Percentiles rank a stretch among this genome's conserved stretches.
phyloP scores from a whole-genome alignment of 805 yeast species.

The Pichia insulana region DNA sequence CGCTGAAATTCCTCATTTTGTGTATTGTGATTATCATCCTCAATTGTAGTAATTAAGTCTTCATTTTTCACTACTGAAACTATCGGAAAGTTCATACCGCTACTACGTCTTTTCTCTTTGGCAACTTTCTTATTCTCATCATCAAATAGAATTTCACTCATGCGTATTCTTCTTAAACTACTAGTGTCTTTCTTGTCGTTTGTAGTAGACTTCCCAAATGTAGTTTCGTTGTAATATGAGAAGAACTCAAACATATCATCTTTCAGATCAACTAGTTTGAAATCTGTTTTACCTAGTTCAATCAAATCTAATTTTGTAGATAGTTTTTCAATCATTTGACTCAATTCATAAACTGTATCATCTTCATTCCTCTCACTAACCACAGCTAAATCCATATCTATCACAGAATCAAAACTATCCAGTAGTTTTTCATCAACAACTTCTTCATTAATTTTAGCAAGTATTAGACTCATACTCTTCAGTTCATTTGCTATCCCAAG shows the following conservation, averaged over 20 bases:
- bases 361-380: slow-evolving; percentile 18
- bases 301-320: slow-evolving; percentile 15
- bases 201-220: background rate
- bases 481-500: slow-evolving; percentile 3
- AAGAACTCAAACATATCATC: slow-evolving; percentile 11
- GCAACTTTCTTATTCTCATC: slow-evolving; percentile 1
- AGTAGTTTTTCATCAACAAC: slow-evolving; percentile 8
- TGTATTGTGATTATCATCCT: background rate
- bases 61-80: slow-evolving; percentile 15
- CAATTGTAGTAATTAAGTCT: background rate
- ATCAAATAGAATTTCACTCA: slow-evolving; percentile 7
- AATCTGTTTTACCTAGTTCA: slow-evolving; percentile 14
- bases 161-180: slow-evolving; percentile 3
- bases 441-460: slow-evolving; percentile 12
- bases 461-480: slow-evolving; percentile 8
- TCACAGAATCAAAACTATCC: slow-evolving; percentile 4
- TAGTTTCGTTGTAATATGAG: slow-evolving; percentile 6
- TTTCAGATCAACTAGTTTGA: slow-evolving; percentile 8
- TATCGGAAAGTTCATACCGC: slow-evolving; percentile 25
- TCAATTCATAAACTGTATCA: slow-evolving; percentile 13
- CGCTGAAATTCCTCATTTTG: background rate
- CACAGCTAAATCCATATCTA: background rate
- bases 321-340: slow-evolving; percentile 13
- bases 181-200: background rate
- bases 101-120: slow-evolving; percentile 18